Evolutionary conservation across 768 basidiomycete genomes (phyloP).

Genomic region (Albatrellus ellisii): DNA sequence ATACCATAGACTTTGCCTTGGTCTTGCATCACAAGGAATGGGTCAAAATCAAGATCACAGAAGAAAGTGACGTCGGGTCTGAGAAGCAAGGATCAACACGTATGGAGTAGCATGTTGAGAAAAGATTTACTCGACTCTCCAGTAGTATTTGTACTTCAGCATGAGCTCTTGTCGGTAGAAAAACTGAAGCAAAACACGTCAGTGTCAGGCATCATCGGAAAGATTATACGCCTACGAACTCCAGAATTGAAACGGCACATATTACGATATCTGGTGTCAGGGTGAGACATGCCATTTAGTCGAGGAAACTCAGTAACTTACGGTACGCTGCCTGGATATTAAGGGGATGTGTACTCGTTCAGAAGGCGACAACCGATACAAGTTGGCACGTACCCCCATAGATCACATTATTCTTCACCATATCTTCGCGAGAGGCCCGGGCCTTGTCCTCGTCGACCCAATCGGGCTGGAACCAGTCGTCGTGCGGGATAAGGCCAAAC

Average conservation of each 20-base stretch:
- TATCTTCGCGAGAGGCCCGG: constrained; percentile 31
- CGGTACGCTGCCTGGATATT: constrained; percentile 51
- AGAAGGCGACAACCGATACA: neutral
- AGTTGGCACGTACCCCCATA: constrained; percentile 28
- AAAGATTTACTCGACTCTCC: constrained; percentile 36
- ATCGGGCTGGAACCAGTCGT: constrained; percentile 72
- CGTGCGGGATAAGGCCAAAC: constrained; percentile 67
- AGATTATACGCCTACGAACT: constrained; percentile 27
- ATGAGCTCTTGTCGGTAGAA: constrained; percentile 40
- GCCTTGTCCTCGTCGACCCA: constrained; percentile 53
- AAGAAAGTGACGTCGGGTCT: constrained; percentile 45
- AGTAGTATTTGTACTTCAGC: constrained; percentile 28
- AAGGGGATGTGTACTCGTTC: neutral
- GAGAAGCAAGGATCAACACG: neutral
- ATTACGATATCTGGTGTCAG: constrained; percentile 55
- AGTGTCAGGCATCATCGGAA: neutral
- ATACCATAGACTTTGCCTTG: constrained; percentile 40
- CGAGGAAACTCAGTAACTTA: constrained; percentile 24
- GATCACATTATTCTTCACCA: constrained; percentile 44
- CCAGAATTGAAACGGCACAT: constrained; percentile 96
- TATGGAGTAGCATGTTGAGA: neutral
- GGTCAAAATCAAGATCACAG: constrained; percentile 44
- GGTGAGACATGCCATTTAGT: neutral
- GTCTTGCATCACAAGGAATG: constrained; percentile 46
- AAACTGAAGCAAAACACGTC: constrained; percentile 21